Evolutionary conservation across 306 rosid genomes (phyloP).

Genomic region (Carpinus viminea): DNA sequence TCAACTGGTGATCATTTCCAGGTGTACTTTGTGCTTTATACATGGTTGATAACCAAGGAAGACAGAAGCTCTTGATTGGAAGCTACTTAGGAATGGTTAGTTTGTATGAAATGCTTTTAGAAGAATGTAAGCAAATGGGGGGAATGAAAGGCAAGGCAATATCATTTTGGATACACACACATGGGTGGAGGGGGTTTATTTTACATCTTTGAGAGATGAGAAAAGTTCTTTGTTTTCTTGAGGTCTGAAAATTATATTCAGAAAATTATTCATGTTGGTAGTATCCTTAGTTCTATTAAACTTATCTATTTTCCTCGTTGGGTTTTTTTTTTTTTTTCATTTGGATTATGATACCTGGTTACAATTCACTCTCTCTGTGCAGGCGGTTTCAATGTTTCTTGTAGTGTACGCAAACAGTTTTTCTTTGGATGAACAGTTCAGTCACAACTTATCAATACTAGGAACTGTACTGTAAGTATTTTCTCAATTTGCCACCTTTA

Average conservation of each 20-base stretch:
- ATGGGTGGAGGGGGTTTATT: not conserved
- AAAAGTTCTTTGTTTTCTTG: not conserved
- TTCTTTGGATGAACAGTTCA: conserved; percentile 59
- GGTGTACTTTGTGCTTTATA: conserved; percentile 77
- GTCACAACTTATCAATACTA: conserved; percentile 67
- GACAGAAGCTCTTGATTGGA: conserved; percentile 75
- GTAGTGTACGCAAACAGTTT: conserved; percentile 54
- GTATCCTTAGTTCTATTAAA: not conserved
- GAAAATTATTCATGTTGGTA: conserved; percentile 6
- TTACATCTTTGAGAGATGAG: not conserved
- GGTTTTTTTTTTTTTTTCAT: not conserved
- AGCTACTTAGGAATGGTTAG: conserved; percentile 96
- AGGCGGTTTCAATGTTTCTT: conserved; percentile 82
- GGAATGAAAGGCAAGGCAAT: not conserved
- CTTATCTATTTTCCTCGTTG: conserved; percentile 10
- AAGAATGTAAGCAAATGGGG: conserved; percentile 11
- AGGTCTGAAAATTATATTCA: not conserved
- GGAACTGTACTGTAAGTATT: conserved; percentile 77
- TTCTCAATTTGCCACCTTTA: conserved; percentile 21
- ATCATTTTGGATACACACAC: not conserved
- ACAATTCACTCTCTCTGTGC: conserved; percentile 23
- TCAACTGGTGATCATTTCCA: conserved; percentile 38
- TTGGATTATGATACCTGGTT: not conserved
- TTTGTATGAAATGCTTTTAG: conserved; percentile 13
- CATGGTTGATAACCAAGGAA: conserved; percentile 80